Evolutionary conservation across 371 early-diverging fungal species (phyloP).

Genomic region (Mortierella sp.): DNA sequence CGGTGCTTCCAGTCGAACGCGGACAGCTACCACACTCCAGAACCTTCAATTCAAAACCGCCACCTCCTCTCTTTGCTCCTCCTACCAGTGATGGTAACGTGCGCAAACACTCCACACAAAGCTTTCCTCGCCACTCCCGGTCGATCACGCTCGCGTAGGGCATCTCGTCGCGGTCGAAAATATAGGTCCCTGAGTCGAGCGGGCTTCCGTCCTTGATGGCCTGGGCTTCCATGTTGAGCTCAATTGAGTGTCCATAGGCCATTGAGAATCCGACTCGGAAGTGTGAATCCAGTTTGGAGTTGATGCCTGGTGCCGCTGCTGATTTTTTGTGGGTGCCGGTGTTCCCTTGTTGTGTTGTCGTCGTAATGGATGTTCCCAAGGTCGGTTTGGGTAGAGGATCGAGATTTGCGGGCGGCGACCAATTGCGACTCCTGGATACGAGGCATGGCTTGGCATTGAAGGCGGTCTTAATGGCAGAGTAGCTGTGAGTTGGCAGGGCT

Average conservation of each 20-base stretch:
- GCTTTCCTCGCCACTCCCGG: slow-evolving; percentile 33
- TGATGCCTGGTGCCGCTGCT: neutral
- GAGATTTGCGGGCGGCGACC: slow-evolving; percentile 6
- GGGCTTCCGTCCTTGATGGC: neutral
- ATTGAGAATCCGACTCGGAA: slow-evolving; percentile 44
- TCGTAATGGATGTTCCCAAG: neutral
- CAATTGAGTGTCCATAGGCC: slow-evolving; percentile 30
- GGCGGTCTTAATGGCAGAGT: slow-evolving; percentile 23
- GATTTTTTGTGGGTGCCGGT: neutral
- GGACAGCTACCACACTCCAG: slow-evolving; percentile 34
- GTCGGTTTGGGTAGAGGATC: slow-evolving; percentile 12
- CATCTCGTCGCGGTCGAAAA: slow-evolving; percentile 36
- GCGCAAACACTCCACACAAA: slow-evolving; percentile 50
- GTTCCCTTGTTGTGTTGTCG: neutral
- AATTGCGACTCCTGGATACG: neutral
- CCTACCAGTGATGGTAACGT: neutral
- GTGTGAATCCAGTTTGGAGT: slow-evolving; percentile 19
- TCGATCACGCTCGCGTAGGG: slow-evolving; percentile 49
- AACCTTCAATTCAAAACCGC: neutral
- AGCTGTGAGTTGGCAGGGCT: slow-evolving; percentile 13
- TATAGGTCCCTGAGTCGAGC: slow-evolving; percentile 39
- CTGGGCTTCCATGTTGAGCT: slow-evolving; percentile 21
- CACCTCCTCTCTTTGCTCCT: neutral
- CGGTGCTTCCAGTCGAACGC: neutral
- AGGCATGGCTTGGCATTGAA: slow-evolving; percentile 9